phyloP scores from a whole-genome alignment of 2,329 filamentous ascomycete genomes.

The Talaromyces sp. region DNA sequence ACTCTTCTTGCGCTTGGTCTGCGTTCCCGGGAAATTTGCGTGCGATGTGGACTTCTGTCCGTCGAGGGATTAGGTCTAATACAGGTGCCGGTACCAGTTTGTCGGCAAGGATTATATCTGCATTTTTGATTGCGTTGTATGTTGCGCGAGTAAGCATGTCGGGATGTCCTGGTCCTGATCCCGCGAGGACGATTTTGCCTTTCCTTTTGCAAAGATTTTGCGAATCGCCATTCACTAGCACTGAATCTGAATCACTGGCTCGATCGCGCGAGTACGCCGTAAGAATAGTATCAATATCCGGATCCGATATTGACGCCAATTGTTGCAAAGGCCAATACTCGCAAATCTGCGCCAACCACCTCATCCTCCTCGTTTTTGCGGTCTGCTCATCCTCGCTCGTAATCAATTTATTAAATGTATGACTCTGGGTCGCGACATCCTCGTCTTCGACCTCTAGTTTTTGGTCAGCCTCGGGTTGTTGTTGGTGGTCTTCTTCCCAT shows the following conservation, averaged over 20 bases:
- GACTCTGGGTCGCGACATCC: conserved; percentile 55
- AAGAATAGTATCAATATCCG: conserved; percentile 73
- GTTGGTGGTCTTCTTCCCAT: conserved; percentile 63
- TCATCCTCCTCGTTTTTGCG: conserved; percentile 72
- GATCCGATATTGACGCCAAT: conserved; percentile 72
- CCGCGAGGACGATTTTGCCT: conserved; percentile 80
- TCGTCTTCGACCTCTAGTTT: conserved; percentile 46
- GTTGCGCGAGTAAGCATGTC: conserved; percentile 72
- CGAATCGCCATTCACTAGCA: conserved; percentile 2
- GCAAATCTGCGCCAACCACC: conserved; percentile 93
- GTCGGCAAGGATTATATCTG: conserved; percentile 49
- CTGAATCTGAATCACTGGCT: conserved; percentile 17
- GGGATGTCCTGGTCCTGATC: conserved; percentile 87
- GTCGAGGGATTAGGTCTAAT: conserved; percentile 80
- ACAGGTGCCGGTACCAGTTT: conserved; percentile 67
- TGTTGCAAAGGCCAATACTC: conserved; percentile 94
- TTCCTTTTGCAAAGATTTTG: conserved; percentile 25
- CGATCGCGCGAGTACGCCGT: conserved; percentile 55
- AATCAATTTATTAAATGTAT: conserved; percentile 79
- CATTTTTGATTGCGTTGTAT: conserved; percentile 44
- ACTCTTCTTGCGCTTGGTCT: conserved; percentile 84
- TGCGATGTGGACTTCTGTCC: conserved; percentile 84
- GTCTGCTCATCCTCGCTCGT: conserved; percentile 66
- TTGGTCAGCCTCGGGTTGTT: not conserved
- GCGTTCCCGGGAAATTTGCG: conserved; percentile 98